Conservation (phyloP, 2,329 filamentous ascomycete genomes). For the Coniochaeta prunicola region DNA sequence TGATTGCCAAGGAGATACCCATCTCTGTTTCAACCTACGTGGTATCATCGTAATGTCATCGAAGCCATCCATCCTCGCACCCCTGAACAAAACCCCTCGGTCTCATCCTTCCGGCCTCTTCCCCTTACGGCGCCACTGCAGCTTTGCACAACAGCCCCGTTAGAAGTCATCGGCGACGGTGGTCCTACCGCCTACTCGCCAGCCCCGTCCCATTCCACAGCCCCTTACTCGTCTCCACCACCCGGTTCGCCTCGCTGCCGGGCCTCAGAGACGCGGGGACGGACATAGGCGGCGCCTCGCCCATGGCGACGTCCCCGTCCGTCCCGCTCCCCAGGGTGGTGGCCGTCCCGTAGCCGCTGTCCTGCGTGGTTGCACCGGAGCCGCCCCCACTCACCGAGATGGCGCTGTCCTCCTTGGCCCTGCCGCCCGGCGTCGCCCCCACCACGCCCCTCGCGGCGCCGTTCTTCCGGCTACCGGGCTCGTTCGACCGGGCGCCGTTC, state of each 20-base stretch:
- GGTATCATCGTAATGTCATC: not conserved
- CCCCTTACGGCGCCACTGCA: too few relatives aligned
- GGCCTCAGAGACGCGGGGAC: conserved; percentile 48
- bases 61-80: not conserved
- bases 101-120: not conserved
- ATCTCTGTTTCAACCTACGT: not conserved
- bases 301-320: conserved; percentile 40
- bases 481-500: conserved; percentile 42
- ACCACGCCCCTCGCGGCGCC: not conserved
- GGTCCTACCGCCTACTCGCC: conserved; percentile 14
- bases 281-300: conserved; percentile 26
- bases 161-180: too few relatives aligned
- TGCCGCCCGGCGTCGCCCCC: conserved; percentile 9
- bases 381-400: conserved; percentile 14
- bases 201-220: conserved; percentile 40
- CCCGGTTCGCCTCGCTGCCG: conserved; percentile 45
- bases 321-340: conserved; percentile 20
- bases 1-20: not conserved
- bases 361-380: conserved; percentile 18
- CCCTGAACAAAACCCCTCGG: not conserved
- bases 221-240: conserved; percentile 58
- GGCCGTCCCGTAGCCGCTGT: conserved; percentile 44
- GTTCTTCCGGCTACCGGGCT: conserved; percentile 9
- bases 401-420: conserved; percentile 29
- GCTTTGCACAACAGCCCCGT: too few relatives aligned